Evolutionary conservation across 192 early-diverging fungal genomes (phyloP).

Genomic region (Glomus cerebriforme): DNA sequence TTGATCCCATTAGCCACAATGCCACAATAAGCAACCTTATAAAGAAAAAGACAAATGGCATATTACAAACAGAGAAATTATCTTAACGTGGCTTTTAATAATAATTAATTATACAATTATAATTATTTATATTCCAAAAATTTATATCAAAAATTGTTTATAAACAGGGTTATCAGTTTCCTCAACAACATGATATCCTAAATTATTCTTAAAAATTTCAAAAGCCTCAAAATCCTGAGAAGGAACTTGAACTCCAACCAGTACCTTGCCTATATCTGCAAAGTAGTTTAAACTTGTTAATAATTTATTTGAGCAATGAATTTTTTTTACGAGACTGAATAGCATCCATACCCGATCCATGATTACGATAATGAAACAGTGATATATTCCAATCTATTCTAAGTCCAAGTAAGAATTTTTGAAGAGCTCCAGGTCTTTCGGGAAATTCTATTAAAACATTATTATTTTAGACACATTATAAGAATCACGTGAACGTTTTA

Average conservation of each 20-base stretch:
- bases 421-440: slow-evolving; percentile 90
- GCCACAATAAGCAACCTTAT: too few relatives aligned
- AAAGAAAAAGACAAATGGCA: too few relatives aligned
- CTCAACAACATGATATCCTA: slow-evolving; percentile 87
- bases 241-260: slow-evolving; percentile 93
- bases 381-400: slow-evolving; percentile 75
- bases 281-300: background rate
- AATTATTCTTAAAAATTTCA: slow-evolving; percentile 74
- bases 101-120: too few relatives aligned
- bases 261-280: slow-evolving; percentile 87
- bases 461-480: background rate
- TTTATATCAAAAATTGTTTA: slow-evolving; percentile 74
- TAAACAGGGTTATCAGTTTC: slow-evolving; percentile 92
- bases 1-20: too few relatives aligned
- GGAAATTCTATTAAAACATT: slow-evolving; percentile 68
- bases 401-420: slow-evolving; percentile 80
- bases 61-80: too few relatives aligned
- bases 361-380: slow-evolving; percentile 96
- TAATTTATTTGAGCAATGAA: background rate
- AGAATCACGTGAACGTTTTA: background rate
- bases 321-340: background rate
- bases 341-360: slow-evolving; percentile 66
- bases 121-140: background rate
- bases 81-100: too few relatives aligned
- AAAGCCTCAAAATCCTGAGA: slow-evolving; percentile 62